These are phyloP conservation scores for Thymus quinquecostatus DNA, from an alignment of 257 asterid genomes.

Conservation along the genomic window DNA sequence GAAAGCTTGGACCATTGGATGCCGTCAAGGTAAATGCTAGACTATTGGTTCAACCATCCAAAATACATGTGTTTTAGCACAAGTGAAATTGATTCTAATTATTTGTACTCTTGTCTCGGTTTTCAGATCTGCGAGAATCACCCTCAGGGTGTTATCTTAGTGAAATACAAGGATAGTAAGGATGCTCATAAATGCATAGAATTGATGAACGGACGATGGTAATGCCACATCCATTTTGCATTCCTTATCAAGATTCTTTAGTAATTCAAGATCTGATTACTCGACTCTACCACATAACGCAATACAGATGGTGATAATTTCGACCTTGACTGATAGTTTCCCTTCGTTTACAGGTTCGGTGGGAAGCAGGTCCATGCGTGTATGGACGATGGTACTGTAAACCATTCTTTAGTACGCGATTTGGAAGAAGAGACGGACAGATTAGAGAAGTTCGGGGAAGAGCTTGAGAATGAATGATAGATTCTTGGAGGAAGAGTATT, in stretches of 20 bases:
- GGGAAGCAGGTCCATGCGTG: conserved; percentile 80
- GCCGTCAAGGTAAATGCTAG: conserved; percentile 62
- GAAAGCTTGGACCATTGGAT: conserved; percentile 88
- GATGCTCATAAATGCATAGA: conserved; percentile 91
- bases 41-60: not conserved
- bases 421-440: conserved; percentile 85
- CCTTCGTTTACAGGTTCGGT: conserved; percentile 62
- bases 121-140: conserved; percentile 86
- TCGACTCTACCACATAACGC: not conserved
- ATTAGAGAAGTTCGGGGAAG: conserved; percentile 86
- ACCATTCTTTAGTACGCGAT: conserved; percentile 81
- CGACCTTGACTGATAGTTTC: not conserved
- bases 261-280: not conserved
- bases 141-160: conserved; percentile 89
- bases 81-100: not conserved
- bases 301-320: not conserved
- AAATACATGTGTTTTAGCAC: conserved; percentile 10
- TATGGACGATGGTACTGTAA: conserved; percentile 78
- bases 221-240: conserved; percentile 30
- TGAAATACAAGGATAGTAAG: conserved; percentile 72
- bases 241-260: not conserved
- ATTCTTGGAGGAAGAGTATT: conserved; percentile 2
- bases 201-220: conserved; percentile 95
- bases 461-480: conserved; percentile 74
- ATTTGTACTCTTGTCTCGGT: conserved; percentile 24